Evolutionary conservation across 148 eudicot species (phyloP), one percentile per base, ranked within the genome.

Genomic region (Spergularia marina): DNA sequence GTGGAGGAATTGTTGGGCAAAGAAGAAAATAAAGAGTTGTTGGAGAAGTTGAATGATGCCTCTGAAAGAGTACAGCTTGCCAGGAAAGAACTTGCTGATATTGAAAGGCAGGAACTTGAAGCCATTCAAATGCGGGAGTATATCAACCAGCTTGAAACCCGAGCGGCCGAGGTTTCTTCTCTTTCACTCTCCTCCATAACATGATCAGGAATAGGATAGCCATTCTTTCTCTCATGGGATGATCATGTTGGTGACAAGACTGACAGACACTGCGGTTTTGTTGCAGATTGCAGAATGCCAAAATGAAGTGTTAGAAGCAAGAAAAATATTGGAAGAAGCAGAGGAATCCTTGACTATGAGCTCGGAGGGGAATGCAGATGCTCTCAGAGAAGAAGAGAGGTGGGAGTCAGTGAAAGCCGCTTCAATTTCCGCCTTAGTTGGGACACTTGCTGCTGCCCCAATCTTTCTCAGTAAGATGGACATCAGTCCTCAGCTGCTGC

Each of bases 241-340:
- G 36, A 30, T 30, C 36, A 30, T 30, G 36, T 30, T 30, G 36
- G 36, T 30, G 36, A 30, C 36, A 30, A 30, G 36, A 62, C n/a
- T 71, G 63, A 67, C 56, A 68, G 21, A n/a, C 61, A 17, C n/a
- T 10, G 2, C 58, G 20, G 11, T 7, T n/a, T 49, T 15, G 73
- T 82, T 51, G 57, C 75, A 96, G 99, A 92, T 96, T 78, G 99
- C 86, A 84, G 99, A 95, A 81, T 91, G 98, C 73, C 92, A 92
- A 86, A 86, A 72, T 72, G 93, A 91, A 67, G 88, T 96, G 59
- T 61, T 74, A 65, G 93, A 96, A 83, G 98, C 99, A 1, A 91
- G 81, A 81, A 86, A 84, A 23, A 78, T 91, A 90, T 76, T 92
- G 70, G 94, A 96, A 79, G 91, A 92, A 82, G 99, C 99, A 18